These are phyloP conservation scores for Rosa rugosa DNA, from an alignment of 306 rosid species.

Conservation along the genomic window DNA sequence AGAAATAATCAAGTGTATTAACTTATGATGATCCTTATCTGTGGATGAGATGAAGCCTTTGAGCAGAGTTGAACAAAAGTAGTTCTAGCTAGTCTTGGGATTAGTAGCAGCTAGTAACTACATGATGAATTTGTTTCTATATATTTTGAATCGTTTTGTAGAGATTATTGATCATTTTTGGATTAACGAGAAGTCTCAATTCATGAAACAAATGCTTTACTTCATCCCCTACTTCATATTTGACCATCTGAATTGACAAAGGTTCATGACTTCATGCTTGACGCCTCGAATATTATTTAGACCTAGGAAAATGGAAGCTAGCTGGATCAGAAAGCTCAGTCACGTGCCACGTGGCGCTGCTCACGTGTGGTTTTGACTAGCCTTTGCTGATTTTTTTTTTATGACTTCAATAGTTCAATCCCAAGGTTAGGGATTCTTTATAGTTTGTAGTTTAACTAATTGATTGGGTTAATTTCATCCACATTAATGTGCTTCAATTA, in stretches of 20 bases:
- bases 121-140: not conserved
- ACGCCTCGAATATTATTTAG: not conserved
- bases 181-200: not conserved
- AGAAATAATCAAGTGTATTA: not conserved
- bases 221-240: not conserved
- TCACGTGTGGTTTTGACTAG: conserved; percentile 4
- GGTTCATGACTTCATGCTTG: not conserved
- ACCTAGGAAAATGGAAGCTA: not conserved
- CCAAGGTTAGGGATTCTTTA: not conserved
- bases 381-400: not conserved
- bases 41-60: not conserved
- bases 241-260: not conserved
- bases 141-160: not conserved
- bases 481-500: not conserved
- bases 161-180: not conserved
- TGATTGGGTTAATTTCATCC: not conserved
- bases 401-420: not conserved
- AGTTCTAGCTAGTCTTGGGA: not conserved
- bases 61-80: not conserved
- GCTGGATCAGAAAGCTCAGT: conserved; percentile 4
- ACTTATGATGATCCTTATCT: not conserved
- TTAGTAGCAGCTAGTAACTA: not conserved
- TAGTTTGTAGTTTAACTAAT: not conserved
- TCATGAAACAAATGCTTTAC: not conserved
- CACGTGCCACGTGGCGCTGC: not conserved